Percentiles rank a stretch among this genome's conserved stretches.
Evolutionary conservation across 2,329 filamentous ascomycete genomes (phyloP).

Genomic region (Epicoccum nigrum): DNA sequence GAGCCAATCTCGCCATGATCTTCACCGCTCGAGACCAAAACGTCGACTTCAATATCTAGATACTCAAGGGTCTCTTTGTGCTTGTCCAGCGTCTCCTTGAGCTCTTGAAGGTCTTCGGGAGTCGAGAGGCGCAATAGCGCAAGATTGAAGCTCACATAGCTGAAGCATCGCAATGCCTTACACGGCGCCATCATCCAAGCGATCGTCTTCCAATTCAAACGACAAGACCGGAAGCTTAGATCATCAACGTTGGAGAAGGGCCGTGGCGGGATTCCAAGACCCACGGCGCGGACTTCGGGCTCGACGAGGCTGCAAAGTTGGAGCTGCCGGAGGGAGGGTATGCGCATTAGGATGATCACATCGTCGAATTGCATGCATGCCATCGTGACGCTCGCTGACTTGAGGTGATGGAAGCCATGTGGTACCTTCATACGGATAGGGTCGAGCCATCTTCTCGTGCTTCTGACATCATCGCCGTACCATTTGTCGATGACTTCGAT

Average conservation of each 20-base stretch:
- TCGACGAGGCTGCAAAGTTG: constrained; percentile 16
- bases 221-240: constrained; percentile 11
- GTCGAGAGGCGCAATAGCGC: constrained; percentile 9
- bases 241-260: constrained; percentile 12
- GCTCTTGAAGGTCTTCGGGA: constrained; percentile 6
- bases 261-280: constrained; percentile 4
- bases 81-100: constrained; percentile 1
- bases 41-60: constrained; percentile 13
- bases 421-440: constrained; percentile 11
- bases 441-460: constrained; percentile 8
- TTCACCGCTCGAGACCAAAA: constrained; percentile 8
- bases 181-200: constrained; percentile 17
- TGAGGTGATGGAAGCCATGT: constrained; percentile 5
- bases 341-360: constrained; percentile 11
- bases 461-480: constrained; percentile 14
- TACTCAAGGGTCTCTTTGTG: neutral
- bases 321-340: constrained; percentile 9
- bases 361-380: constrained; percentile 16
- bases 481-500: constrained; percentile 14
- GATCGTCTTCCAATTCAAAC: constrained; percentile 13
- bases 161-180: constrained; percentile 7
- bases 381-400: constrained; percentile 13
- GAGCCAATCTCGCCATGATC: constrained; percentile 11
- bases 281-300: constrained; percentile 6
- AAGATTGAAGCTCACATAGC: constrained; percentile 16